These are phyloP conservation scores for Daedalea quercina DNA, from an alignment of 768 basidiomycete genomes.

Conservation along the genomic window DNA sequence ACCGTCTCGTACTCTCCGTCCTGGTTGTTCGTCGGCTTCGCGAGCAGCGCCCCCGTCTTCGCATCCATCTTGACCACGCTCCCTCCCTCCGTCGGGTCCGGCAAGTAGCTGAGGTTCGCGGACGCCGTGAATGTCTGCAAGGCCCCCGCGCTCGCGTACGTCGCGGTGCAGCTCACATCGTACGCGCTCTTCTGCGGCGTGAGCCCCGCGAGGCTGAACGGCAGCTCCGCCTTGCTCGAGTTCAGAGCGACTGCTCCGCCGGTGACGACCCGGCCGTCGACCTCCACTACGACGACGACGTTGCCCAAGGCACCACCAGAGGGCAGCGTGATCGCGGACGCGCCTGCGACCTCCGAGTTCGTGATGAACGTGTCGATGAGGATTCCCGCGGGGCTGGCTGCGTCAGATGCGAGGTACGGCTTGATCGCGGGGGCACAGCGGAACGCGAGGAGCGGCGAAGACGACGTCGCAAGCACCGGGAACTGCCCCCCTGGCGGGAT, in stretches of 20 bases:
- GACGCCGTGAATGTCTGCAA: conserved; percentile 27
- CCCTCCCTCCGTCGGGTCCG: conserved; percentile 24
- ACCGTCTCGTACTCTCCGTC: conserved; percentile 29
- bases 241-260: conserved; percentile 31
- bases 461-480: conserved; percentile 26
- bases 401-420: conserved; percentile 41
- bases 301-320: conserved; percentile 2
- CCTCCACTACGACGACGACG: conserved; percentile 26
- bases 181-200: conserved; percentile 24
- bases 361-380: conserved; percentile 35
- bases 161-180: conserved; percentile 29
- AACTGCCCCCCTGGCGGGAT: conserved; percentile 43
- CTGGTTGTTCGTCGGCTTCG: conserved; percentile 23
- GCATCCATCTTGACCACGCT: conserved; percentile 44
- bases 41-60: conserved; percentile 38
- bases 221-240: conserved; percentile 27
- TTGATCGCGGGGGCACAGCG: conserved; percentile 40
- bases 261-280: conserved; percentile 16
- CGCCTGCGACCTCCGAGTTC: conserved; percentile 27
- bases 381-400: conserved; percentile 19
- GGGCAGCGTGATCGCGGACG: conserved; percentile 24
- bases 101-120: conserved; percentile 34
- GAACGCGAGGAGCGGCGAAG: conserved; percentile 34
- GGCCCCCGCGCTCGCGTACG: conserved; percentile 13
- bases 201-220: conserved; percentile 26